These are phyloP conservation scores for Raffaelea ambrosiae DNA, from an alignment of 2,329 filamentous ascomycete species.

Conservation along the genomic window DNA sequence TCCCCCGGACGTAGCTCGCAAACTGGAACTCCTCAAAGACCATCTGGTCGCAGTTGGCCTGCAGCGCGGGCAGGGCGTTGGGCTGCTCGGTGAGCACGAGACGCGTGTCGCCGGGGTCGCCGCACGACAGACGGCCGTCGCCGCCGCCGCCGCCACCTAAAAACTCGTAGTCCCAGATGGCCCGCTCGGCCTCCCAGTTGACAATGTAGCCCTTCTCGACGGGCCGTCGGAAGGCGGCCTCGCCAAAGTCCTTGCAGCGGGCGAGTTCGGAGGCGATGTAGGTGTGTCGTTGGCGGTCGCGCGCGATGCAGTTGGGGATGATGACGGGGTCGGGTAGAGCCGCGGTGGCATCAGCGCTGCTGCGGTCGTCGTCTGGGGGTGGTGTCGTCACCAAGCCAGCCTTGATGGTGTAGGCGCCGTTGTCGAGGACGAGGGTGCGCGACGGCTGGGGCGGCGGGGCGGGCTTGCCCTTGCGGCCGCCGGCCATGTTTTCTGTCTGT, in stretches of 20 bases:
- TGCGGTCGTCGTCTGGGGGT: conserved; percentile 25
- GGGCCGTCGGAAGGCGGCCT: conserved; percentile 76
- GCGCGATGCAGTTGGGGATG: conserved; percentile 83
- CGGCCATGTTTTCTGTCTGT: conserved; percentile 26
- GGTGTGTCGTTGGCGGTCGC: conserved; percentile 67
- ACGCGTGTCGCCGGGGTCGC: conserved; percentile 69
- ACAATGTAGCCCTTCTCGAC: conserved; percentile 93
- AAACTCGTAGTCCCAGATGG: conserved; percentile 89
- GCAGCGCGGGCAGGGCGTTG: conserved; percentile 70
- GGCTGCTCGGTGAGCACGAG: conserved; percentile 79
- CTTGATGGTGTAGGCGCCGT: conserved; percentile 87
- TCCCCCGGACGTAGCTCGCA: conserved; percentile 68
- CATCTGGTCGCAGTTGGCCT: conserved; percentile 90
- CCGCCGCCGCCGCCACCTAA: conserved; percentile 54
- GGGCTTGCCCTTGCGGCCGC: conserved; percentile 43
- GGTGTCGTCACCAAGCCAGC: conserved; percentile 57
- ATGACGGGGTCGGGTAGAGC: conserved; percentile 42
- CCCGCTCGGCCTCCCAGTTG: conserved; percentile 93
- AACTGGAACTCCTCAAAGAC: conserved; percentile 98
- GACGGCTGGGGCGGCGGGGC: conserved; percentile 43
- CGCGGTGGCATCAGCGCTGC: conserved; percentile 21
- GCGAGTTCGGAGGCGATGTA: conserved; percentile 75
- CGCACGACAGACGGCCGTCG: too few species aligned
- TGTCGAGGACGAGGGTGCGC: conserved; percentile 80
- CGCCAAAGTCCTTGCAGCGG: conserved; percentile 78